These are phyloP conservation scores for Phaeoacremonium minimum DNA, from an alignment of 2,329 filamentous ascomycete genomes.

Conservation along the genomic window DNA sequence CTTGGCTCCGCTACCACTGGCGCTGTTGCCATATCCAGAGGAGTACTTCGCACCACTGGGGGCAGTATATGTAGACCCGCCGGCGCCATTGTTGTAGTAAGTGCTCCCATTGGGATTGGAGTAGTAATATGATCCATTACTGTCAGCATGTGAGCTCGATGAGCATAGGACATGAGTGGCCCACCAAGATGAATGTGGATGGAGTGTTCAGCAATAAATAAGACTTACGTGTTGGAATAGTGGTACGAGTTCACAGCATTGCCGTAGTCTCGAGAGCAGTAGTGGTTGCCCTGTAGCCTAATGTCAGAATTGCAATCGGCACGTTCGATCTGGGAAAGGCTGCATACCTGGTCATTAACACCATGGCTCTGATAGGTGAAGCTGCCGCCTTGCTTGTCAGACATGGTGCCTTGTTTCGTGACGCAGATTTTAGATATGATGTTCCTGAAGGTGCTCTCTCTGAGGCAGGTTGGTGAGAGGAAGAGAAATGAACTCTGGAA, in stretches of 20 bases:
- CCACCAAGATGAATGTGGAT: background rate
- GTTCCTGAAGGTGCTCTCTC: too few species aligned
- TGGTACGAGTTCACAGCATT: slow-evolving; percentile 54
- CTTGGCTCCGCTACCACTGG: too few species aligned
- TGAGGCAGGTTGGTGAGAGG: too few species aligned
- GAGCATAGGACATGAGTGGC: too few species aligned
- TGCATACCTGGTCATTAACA: slow-evolving; percentile 56
- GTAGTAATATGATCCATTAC: slow-evolving; percentile 70
- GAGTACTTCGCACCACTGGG: slow-evolving; percentile 34
- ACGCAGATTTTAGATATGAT: too few species aligned
- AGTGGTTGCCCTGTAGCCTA: slow-evolving; percentile 70
- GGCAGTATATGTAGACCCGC: slow-evolving; percentile 56
- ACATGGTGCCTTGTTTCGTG: too few species aligned
- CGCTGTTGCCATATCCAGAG: slow-evolving; percentile 15
- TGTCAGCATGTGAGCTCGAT: slow-evolving; percentile 15
- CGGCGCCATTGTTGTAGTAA: slow-evolving; percentile 61
- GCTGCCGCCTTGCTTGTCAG: slow-evolving; percentile 13
- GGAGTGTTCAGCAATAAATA: background rate
- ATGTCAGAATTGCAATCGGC: too few species aligned
- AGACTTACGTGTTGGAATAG: slow-evolving; percentile 58
- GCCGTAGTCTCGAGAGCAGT: slow-evolving; percentile 61
- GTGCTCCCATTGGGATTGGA: slow-evolving; percentile 64
- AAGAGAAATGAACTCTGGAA: too few species aligned
- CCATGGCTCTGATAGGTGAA: slow-evolving; percentile 46
- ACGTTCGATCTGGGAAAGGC: too few species aligned